These are phyloP conservation scores for Phytophthora citrophthora DNA, from an alignment of 352 stramenopile genomes.

Conservation along the genomic window DNA sequence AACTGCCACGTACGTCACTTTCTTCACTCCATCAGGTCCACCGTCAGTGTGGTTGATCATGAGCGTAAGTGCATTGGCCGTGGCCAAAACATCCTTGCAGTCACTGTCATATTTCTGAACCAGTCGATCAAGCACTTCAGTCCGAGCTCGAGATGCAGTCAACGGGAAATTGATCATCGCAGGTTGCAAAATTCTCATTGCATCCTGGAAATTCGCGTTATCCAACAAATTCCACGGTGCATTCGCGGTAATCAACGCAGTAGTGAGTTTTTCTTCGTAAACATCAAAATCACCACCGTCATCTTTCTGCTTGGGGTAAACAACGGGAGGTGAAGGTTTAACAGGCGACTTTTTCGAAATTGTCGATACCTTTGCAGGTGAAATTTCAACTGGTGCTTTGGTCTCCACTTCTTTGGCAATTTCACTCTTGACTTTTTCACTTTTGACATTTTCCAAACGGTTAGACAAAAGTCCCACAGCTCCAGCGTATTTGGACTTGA, in stretches of 20 bases:
- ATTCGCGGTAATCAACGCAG: slow-evolving; percentile 30
- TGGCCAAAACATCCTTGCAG: slow-evolving; percentile 21
- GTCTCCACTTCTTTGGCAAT: not conserved
- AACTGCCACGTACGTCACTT: slow-evolving; percentile 22
- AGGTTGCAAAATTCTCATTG: slow-evolving; percentile 25
- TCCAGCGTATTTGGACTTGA: slow-evolving; percentile 24
- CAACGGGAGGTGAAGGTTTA: not conserved
- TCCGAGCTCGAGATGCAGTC: slow-evolving; percentile 28
- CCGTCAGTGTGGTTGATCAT: slow-evolving; percentile 10
- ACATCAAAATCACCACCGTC: slow-evolving; percentile 8
- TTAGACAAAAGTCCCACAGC: not conserved
- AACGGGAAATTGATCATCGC: slow-evolving; percentile 30
- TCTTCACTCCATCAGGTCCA: not conserved
- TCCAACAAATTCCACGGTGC: slow-evolving; percentile 38
- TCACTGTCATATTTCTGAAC: slow-evolving; percentile 32
- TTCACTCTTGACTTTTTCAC: not conserved
- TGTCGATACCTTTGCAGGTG: not conserved
- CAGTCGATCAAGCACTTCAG: slow-evolving; percentile 34
- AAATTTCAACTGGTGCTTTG: not conserved
- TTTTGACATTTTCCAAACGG: not conserved
- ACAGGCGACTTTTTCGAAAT: not conserved
- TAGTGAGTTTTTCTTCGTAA: slow-evolving; percentile 43
- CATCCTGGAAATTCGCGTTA: slow-evolving; percentile 34
- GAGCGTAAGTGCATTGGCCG: slow-evolving; percentile 23
- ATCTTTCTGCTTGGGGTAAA: not conserved